Percentiles rank a stretch among this genome's conserved stretches.
Evolutionary conservation across 164 flowering plant genomes (phyloP).

Genomic region (Magnolia changhungtana): DNA sequence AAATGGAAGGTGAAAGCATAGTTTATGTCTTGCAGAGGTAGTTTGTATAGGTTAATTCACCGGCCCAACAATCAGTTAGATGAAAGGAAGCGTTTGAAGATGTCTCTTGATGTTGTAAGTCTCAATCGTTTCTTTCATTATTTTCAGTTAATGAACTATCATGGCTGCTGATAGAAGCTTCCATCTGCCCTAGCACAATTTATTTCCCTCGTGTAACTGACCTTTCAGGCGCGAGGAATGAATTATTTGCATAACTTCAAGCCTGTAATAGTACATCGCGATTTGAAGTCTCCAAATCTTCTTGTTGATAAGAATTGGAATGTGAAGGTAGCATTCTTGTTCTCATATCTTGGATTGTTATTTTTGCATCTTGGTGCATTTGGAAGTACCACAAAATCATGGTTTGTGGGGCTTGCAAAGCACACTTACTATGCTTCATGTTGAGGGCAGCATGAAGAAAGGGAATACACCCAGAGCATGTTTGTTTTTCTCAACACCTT

Average conservation of each 20-base stretch:
- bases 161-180: neutral
- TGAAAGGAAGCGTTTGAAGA: slow-evolving; percentile 75
- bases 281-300: slow-evolving; percentile 95
- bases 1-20: slow-evolving; percentile 20
- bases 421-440: too few relatives aligned
- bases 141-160: neutral
- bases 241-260: slow-evolving; percentile 86
- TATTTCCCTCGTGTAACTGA: slow-evolving; percentile 12
- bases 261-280: slow-evolving; percentile 90
- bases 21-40: slow-evolving; percentile 63
- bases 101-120: slow-evolving; percentile 90
- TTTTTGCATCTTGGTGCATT: neutral
- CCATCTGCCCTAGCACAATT: neutral
- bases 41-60: slow-evolving; percentile 84
- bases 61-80: slow-evolving; percentile 88
- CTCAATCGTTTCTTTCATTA: slow-evolving; percentile 11
- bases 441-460: too few relatives aligned
- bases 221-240: slow-evolving; percentile 90
- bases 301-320: slow-evolving; percentile 98
- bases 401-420: too few relatives aligned
- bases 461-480: too few relatives aligned
- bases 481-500: too few relatives aligned
- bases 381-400: too few relatives aligned
- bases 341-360: neutral
- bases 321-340: slow-evolving; percentile 60